Base-by-base conservation (phyloP, 78 protist genomes). In the Chrysochromulina parva region DNA sequence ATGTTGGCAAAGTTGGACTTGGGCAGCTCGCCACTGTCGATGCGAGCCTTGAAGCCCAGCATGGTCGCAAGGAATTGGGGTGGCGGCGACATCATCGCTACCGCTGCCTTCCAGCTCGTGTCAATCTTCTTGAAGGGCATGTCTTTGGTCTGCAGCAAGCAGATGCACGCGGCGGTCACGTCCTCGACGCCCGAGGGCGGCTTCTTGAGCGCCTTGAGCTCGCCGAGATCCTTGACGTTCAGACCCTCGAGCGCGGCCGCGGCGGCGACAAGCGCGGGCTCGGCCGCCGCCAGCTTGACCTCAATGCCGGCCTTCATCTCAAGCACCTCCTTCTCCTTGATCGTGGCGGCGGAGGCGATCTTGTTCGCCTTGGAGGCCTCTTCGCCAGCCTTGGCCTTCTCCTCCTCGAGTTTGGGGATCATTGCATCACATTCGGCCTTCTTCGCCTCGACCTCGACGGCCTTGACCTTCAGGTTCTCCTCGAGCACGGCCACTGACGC, bases 191-290 rank as follows among this genome's bases (percentile, higher is more conserved):
- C 94, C 2, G 50, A 50, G 26, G 97, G 95, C n/a, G 98, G 98
- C 71, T 91, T 87, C 20, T 84, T 89, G 38, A 95, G 60, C 9
- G 96, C 57, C 88, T 94, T 94, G 55, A 97, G 90, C 93, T 94
- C 96, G 10, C 90, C 90, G 0, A 97, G 81, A 73, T 93, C 92
- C 50, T 59, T 85, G 90, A 92, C 93, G 89, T 95, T 85, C n/a
- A 97, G 81, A 26, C 93, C 69, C 84, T 96, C 89, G 58, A 97
- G 94, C 16, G 98, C 98, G 6, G 89, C 95, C 53, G 87, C 54
- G 28, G 98, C 97, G 48, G 71, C 92, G 52, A 82, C 69, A 55
- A 97, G 91, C n/a, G 89, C 92, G 2, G 98, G 98, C 80, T 93
- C 88, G 58, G 97, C 98, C 19, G 78, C 81, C 47, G 54, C 85